phyloP scores from a whole-genome alignment of 345 rosid species.

The Toxicodendron radicans region DNA sequence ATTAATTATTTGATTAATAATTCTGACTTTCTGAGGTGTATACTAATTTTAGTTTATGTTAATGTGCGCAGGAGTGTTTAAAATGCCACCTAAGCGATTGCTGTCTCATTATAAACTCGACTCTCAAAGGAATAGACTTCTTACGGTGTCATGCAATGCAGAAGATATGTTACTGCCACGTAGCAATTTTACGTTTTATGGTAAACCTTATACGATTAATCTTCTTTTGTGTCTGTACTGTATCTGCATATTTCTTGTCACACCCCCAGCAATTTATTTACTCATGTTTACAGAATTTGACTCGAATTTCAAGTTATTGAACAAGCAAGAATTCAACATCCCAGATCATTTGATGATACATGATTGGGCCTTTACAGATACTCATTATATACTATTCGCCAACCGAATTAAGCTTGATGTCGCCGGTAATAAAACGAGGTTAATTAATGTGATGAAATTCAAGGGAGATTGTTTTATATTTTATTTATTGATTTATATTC shows the following conservation, averaged over 20 bases:
- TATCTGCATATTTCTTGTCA: too few relatives aligned
- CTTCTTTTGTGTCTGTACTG: too few relatives aligned
- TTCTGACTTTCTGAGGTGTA: too few relatives aligned
- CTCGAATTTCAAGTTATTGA: slow-evolving; percentile 51
- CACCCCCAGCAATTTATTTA: neutral
- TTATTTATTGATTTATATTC: neutral
- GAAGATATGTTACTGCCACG: slow-evolving; percentile 92
- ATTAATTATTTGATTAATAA: too few relatives aligned
- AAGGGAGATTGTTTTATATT: neutral
- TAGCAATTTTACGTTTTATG: slow-evolving; percentile 78
- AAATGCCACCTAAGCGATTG: slow-evolving; percentile 86
- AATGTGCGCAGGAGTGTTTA: slow-evolving; percentile 56
- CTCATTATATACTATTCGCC: slow-evolving; percentile 71
- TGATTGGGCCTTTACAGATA: slow-evolving; percentile 92
- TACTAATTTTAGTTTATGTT: neutral
- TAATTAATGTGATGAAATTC: neutral
- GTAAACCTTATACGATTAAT: slow-evolving; percentile 26
- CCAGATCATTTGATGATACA: slow-evolving; percentile 89
- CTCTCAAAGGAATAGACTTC: slow-evolving; percentile 54
- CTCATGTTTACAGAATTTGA: slow-evolving; percentile 55
- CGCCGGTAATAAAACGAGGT: slow-evolving; percentile 40
- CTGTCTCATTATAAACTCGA: slow-evolving; percentile 90
- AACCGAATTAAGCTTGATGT: slow-evolving; percentile 76
- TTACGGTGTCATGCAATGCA: slow-evolving; percentile 76
- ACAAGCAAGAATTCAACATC: slow-evolving; percentile 56